Base-by-base conservation (phyloP, 2,329 filamentous ascomycete species). In the Pseudogymnoascus sp. region DNA sequence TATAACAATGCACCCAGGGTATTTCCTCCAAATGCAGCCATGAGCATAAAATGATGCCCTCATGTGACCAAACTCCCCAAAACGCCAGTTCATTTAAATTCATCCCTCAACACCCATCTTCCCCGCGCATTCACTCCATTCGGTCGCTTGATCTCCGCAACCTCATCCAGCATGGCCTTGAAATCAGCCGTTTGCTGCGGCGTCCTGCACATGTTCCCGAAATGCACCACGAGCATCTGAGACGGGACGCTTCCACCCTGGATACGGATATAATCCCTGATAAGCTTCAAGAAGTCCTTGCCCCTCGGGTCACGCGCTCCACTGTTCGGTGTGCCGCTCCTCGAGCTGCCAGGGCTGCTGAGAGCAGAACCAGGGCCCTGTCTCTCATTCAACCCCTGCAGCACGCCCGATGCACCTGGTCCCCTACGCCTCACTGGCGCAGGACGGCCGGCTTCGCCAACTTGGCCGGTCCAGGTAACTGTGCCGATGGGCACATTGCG, bases 401-500 rank as follows among this genome's bases (percentile, higher is more conserved):
- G 74, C 20, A 88, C 76, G 36, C 77, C 75, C 1, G 80, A 75
- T 1, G 83, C 83, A 65, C 78, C 77, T 4, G 81, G 80, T 9
- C 73, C 74, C 33, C 69, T 75, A 39, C 76, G 80, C 67, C 71
- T 62, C 71, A 77, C 62, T 73, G 75, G 36, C 77, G 78, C 25
- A 1, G 89, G 88, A 36, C 89, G 80, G 1, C 92, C 93, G 4
- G 85, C 86, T 58, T 87, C 82, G 8, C 93, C 93, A 53, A 89
- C 85, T 67, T 89, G 84, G 1, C 94, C 93, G 0, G 93, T 97
- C 93, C 93, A 97, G 0, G 93, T 97, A 7, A 94, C 90, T 0
- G 89, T 91, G 6, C 93, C 93, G 33, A 91, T 86, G 0, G 90
- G 90, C 1, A 93, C 78, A 7, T 78, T 81, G 9, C 85, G 81